Base-by-base conservation (phyloP, 2,329 filamentous ascomycete species). In the Juglanconis oblonga region DNA sequence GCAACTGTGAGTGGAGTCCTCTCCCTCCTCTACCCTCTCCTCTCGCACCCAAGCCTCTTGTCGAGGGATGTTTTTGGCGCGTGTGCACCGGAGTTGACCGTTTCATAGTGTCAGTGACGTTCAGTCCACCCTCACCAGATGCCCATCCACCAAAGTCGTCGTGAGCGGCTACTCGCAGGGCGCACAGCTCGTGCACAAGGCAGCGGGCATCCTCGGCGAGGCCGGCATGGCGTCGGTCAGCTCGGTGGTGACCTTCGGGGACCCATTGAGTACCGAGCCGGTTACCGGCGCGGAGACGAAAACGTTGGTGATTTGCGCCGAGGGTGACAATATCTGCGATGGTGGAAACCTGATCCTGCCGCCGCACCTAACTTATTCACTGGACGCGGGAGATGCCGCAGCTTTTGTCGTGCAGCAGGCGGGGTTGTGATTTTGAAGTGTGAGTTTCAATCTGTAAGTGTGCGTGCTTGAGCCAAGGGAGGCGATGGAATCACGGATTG, bases 71-170 rank as follows among this genome's bases (percentile, higher is more conserved):
- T 9, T 13, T 13, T 42, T 2, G 11, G 38, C 4, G 7, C n/a
- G n/a, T 42, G 6, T 10, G n/a, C n/a, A 11, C 38, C 10, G 10
- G 5, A 3, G 3, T 14, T 42, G 38, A 42, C 38, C 38, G n/a
- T 14, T 14, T 11, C 38, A 13, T n/a, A 52, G 51, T 10, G 36
- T n/a, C 9, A 29, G 14, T 4, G 9, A 32, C n/a, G 35, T 40
- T 13, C n/a, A 11, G n/a, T 13, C 9, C n/a, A 71, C 73, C 1
- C 66, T 71, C 35, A 64, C 63, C 11, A 56, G 67, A 5, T 79
- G 77, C 58, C 76, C 76, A 0, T 64, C 67, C 35, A 78, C 76
- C 2, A 71, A 74, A 33, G 64, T 79, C 40, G 75, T 78, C 5
- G 68, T 79, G 65, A 69, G 74, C 8, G 77, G 77, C 9, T 79